Evolutionary conservation across 164 flowering plant species (phyloP), one percentile per base, ranked within the genome.

Genomic region (Macadamia integrifolia): DNA sequence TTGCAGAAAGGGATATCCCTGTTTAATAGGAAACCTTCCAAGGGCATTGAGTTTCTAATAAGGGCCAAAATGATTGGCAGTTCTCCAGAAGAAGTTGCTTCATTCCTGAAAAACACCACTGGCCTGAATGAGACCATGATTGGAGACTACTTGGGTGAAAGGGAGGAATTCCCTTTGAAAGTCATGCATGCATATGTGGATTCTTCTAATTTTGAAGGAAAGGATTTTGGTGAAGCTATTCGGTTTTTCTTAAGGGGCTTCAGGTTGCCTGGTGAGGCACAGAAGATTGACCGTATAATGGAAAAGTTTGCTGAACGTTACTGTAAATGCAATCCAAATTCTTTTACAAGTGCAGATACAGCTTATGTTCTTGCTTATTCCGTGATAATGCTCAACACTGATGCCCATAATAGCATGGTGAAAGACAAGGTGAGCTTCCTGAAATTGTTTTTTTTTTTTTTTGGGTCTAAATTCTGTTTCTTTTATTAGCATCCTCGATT

Each of bases 101-200:
- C 71, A 23, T 95, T 95, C 78, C 81, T 95, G 61, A 88, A 80
- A 77, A 89, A 83, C 55, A 81, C 94, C 52, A 58, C 82, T 71
- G 96, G 96, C 68, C 73, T 95, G 70, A 88, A 88, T 72, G 88
- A 85, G 75, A 79, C 96, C 63, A 72, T 87, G 85, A 91, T 95
- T 74, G 99, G 99, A 73, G 97, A 92, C 74, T 95, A 92, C 79
- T 75, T 95, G 80, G 99, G 99, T 70, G 99, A 95, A 79, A 87
- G 99, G 74, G 98, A 95, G 46, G 98, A 95, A 9, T 86, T 95
- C 63, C 64, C 89, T 73, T 74, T 95, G 69, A 92, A 86, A 84
- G 97, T 95, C 56, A 95, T 95, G 99, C 99, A 95, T 83, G 92
- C 98, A 43, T 95, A 95, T 85, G 98, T 95, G 17, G 99, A 95